A percentile compares a stretch with the other conserved stretches of the same genome.
phyloP scores from a whole-genome alignment of 2,329 filamentous ascomycete species.

The Zelopaecilomyces penicillatus region DNA sequence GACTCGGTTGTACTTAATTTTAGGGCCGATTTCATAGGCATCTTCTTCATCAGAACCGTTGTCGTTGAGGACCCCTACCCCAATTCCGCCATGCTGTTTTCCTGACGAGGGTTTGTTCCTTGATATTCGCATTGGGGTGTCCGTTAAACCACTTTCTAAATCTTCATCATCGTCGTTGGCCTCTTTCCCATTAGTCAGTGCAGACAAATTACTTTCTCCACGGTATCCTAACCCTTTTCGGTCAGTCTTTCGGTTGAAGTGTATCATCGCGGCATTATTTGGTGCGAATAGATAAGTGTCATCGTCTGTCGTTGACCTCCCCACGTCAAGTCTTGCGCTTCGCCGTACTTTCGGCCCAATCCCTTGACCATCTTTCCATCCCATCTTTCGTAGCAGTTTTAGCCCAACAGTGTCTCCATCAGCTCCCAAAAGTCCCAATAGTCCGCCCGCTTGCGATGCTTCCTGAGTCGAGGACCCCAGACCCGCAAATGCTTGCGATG shows the following conservation, averaged over 20 bases:
- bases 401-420: constrained; percentile 80
- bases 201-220: constrained; percentile 46
- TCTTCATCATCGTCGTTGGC: constrained; percentile 40
- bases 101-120: constrained; percentile 42
- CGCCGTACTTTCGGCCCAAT: constrained; percentile 80
- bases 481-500: constrained; percentile 63
- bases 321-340: constrained; percentile 55
- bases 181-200: constrained; percentile 25
- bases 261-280: constrained; percentile 64
- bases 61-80: constrained; percentile 83
- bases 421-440: constrained; percentile 64
- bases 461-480: constrained; percentile 60
- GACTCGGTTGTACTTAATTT: constrained; percentile 75
- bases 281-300: constrained; percentile 74
- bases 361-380: constrained; percentile 90
- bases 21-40: constrained; percentile 83
- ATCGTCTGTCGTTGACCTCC: constrained; percentile 30
- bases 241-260: constrained; percentile 56
- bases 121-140: constrained; percentile 11
- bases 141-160: constrained; percentile 2
- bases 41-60: constrained; percentile 93
- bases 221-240: constrained; percentile 62
- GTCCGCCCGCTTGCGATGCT: constrained; percentile 35
- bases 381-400: constrained; percentile 82
- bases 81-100: constrained; percentile 59